These are phyloP conservation scores for Wickerhamomyces ciferrii DNA, from an alignment of 805 yeast genomes.

Conservation along the genomic window DNA sequence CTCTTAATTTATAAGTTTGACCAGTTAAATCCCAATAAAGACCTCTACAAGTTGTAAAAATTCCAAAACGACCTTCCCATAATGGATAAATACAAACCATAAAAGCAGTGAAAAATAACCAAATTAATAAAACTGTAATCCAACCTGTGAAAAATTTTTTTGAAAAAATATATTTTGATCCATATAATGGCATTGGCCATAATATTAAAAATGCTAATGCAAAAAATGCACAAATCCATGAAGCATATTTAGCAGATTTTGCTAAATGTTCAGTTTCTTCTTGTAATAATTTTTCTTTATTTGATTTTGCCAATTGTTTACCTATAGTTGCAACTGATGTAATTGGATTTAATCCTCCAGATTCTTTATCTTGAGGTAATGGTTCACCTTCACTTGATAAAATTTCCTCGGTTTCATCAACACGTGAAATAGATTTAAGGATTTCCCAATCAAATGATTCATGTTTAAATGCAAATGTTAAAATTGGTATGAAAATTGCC, in stretches of 20 bases:
- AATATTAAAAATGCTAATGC: slow-evolving; percentile 61
- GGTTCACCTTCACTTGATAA: slow-evolving; percentile 33
- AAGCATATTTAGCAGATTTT: slow-evolving; percentile 58
- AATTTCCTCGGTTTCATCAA: slow-evolving; percentile 68
- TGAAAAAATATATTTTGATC: slow-evolving; percentile 69
- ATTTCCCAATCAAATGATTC: slow-evolving; percentile 72
- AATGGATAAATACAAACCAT: slow-evolving; percentile 67
- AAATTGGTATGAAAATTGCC: slow-evolving; percentile 53
- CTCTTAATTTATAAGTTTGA: slow-evolving; percentile 62
- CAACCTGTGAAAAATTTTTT: slow-evolving; percentile 82
- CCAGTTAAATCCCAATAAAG: slow-evolving; percentile 84
- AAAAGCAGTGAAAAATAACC: slow-evolving; percentile 67
- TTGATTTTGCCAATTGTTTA: slow-evolving; percentile 19
- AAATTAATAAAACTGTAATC: slow-evolving; percentile 76
- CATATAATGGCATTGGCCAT: slow-evolving; percentile 97
- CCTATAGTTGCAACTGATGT: slow-evolving; percentile 26
- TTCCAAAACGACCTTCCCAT: slow-evolving; percentile 66
- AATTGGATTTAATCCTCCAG: slow-evolving; percentile 24
- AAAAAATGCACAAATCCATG: slow-evolving; percentile 51
- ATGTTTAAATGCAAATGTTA: slow-evolving; percentile 59
- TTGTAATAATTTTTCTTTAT: slow-evolving; percentile 24
- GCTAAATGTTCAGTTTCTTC: slow-evolving; percentile 48
- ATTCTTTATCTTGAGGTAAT: slow-evolving; percentile 6
- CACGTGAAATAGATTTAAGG: slow-evolving; percentile 56
- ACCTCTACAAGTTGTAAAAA: slow-evolving; percentile 64